Base-by-base conservation (phyloP, 1,139 yeast genomes). In the Scheffersomyces quercinus region DNA sequence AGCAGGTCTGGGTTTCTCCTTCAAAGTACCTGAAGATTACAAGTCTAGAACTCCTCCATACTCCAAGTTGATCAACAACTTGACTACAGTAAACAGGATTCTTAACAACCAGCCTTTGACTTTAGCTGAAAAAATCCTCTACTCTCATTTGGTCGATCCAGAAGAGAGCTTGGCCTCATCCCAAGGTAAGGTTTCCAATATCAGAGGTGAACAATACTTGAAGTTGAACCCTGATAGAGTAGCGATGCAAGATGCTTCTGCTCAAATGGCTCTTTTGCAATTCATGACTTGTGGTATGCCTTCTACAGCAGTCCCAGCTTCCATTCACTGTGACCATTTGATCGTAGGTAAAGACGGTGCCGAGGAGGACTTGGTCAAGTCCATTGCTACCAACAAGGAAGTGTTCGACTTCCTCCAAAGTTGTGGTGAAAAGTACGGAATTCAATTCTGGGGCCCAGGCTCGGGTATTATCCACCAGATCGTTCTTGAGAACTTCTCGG, bases 191-290 rank as follows among this genome's bases (percentile, higher is more conserved):
- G 68, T 81, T 8, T 60, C 73, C 39, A 76, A 82, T 47, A 79
- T 91, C 52, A 80, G 99, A 58, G 99, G 99, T 41, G 65, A 80
- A 48, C 81, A 88, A 47, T 93, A 93, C 64, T 79, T 93, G 62
- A 93, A 93, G 73, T 77, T 93, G 56, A 80, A 84, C 61, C 99
- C 99, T n/a, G 99, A 93, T 64, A 80, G 99, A 59, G 99, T 93
- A 15, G 99, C 99, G 24, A 91, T 91, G 97, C 99, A 93, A 73
- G 99, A 93, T 71, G 99, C 99, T 1, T 87, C 96, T 20, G 99
- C 99, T 2, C 99, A 93, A 70, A 93, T 91, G 88, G 99, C 99
- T 2, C 73, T 93, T 51, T 73, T 93, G 52, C 99, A 93, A 69
- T 93, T 93, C 68, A 91, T 93, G 95, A 89, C 98, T 28, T 88